Conservation (phyloP, 2,329 filamentous ascomycete species). For the Sclerotinia nivalis region DNA sequence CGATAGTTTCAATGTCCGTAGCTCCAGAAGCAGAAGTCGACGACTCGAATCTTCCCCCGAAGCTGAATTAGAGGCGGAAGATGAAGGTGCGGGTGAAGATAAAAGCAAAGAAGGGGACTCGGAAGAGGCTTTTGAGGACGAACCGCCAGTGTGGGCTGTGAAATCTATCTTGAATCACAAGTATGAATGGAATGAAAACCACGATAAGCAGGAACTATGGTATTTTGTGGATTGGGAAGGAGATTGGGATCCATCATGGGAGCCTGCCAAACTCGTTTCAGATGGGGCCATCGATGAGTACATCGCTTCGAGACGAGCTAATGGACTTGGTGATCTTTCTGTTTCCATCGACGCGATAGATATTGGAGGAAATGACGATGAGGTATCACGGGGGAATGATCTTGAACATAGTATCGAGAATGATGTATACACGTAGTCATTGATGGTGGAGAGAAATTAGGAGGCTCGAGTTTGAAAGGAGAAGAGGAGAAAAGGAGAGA, state of each 20-base stretch:
- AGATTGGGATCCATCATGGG: slow-evolving; percentile 34
- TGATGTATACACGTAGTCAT: not conserved
- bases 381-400: not conserved
- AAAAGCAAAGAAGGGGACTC: slow-evolving; percentile 20
- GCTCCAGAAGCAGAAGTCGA: slow-evolving; percentile 13
- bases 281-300: slow-evolving; percentile 25
- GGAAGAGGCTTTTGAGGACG: slow-evolving; percentile 8
- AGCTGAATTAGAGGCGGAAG: not conserved
- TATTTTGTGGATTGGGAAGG: slow-evolving; percentile 39
- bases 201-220: slow-evolving; percentile 20
- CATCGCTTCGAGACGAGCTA: slow-evolving; percentile 19
- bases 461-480: not conserved
- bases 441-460: not conserved
- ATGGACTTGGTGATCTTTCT: not conserved
- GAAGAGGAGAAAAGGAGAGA: not conserved
- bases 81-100: not conserved
- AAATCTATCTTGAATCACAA: slow-evolving; percentile 34
- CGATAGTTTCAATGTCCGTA: slow-evolving; percentile 8
- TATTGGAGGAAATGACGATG: not conserved
- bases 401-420: slow-evolving; percentile 1
- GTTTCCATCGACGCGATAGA: slow-evolving; percentile 2
- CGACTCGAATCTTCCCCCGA: not conserved
- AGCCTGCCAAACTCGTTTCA: slow-evolving; percentile 34
- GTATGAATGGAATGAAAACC: slow-evolving; percentile 3
- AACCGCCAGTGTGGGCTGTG: slow-evolving; percentile 26